Evolutionary conservation across 2,329 filamentous ascomycete species (phyloP), one percentile per base, ranked within the genome.

Genomic region (Plectosphaerella sp.): DNA sequence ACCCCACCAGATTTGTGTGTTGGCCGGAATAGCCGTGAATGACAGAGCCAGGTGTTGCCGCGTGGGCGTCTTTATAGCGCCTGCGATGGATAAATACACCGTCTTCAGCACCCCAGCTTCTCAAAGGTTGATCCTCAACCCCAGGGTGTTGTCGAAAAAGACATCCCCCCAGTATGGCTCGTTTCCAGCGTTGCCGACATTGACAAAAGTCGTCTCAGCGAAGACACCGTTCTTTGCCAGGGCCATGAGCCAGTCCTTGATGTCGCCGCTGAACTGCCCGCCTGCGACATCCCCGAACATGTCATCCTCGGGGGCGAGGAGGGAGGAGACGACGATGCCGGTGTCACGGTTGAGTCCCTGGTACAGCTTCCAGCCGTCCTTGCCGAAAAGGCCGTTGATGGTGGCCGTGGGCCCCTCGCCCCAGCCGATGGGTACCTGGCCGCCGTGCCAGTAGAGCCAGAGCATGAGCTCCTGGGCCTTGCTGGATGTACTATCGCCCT

Each of bases 401-500:
- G 69, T 73, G 4, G 68, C 64, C 18, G 67, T 62, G 35, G 64
- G 54, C 1, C 65, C 64, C 42, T 62, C 59, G 7, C 59, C 55
- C 64, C 67, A 74, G 45, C 72, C 72, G 52, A 75, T 74, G 14
- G 72, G 72, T 5, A 74, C 61, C 54, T 75, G 72, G 2, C 70
- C 71, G 16, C 71, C 71, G n/a, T 70, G 69, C 50, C 69, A 74
- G 24, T 69, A 65, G 3, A 74, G 64, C 72, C 72, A 74, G 14
- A 74, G 70, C 72, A 74, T 75, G 22, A 72, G 62, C 53, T 74
- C 71, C 52, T 72, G 70, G 0, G 70, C 67, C 5, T 56, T 52
- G 33, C 59, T 60, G 16, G 67, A 71, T 4, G 72, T 74, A 2
- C 66, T 70, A 61, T 74, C 72, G 43, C 70, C 71, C 47, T 72